Conservation (phyloP, 306 rosid species). For the Ormosia emarginata region DNA sequence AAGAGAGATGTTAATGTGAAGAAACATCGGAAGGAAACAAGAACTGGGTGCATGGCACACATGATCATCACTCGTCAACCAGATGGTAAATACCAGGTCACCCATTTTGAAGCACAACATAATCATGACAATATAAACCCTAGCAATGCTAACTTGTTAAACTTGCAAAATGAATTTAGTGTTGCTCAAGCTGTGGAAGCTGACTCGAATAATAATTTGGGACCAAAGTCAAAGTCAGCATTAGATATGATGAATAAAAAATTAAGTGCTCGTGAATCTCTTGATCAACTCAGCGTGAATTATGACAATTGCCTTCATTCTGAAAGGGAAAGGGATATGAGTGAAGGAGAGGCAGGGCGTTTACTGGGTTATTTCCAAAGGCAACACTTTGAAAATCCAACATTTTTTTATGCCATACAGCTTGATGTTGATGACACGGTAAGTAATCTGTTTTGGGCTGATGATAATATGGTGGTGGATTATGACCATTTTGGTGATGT, state of each 20-base stretch:
- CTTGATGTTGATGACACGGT: conserved; percentile 64
- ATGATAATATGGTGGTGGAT: conserved; percentile 58
- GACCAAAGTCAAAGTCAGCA: conserved; percentile 34
- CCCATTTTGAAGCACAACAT: conserved; percentile 60
- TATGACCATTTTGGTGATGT: conserved; percentile 61
- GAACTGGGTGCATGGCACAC: conserved; percentile 76
- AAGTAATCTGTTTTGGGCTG: conserved; percentile 64
- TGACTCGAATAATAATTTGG: conserved; percentile 23
- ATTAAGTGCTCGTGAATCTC: conserved; percentile 34
- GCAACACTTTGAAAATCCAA: conserved; percentile 64
- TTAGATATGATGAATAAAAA: conserved; percentile 29
- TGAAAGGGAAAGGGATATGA: conserved; percentile 51
- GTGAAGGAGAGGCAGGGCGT: conserved; percentile 58
- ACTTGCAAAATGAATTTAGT: conserved; percentile 34
- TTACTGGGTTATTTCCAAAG: conserved; percentile 63
- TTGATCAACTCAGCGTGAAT: conserved; percentile 34
- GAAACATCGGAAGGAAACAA: conserved; percentile 63
- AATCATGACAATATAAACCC: conserved; percentile 54
- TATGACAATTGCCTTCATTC: conserved; percentile 45
- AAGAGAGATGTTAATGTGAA: conserved; percentile 52
- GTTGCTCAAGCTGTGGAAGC: conserved; percentile 34
- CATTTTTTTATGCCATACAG: conserved; percentile 49
- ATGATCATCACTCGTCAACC: conserved; percentile 62
- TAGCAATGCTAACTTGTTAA: conserved; percentile 18
- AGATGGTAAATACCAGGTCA: conserved; percentile 52